Conservation (phyloP, 345 rosid species). For the Nasturtium officinale region DNA sequence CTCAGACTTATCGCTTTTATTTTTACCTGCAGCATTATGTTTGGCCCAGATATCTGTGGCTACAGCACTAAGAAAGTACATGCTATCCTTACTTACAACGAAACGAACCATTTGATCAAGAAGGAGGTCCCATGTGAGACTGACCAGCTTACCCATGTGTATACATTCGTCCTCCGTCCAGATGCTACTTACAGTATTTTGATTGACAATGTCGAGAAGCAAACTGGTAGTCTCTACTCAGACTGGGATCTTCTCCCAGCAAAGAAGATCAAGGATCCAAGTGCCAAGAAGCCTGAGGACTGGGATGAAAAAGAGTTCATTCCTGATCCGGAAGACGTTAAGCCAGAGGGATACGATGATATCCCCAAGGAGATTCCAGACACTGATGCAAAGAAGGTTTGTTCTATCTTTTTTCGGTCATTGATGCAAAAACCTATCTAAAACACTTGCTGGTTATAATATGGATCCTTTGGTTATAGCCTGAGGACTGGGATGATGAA, state of each 20-base stretch:
- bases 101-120: slow-evolving; percentile 80
- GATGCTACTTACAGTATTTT: slow-evolving; percentile 96
- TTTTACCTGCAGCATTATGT: slow-evolving; percentile 80
- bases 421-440: too few relatives aligned
- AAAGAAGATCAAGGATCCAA: slow-evolving; percentile 92
- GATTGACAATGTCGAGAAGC: slow-evolving; percentile 93
- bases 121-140: slow-evolving; percentile 99
- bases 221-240: slow-evolving; percentile 83
- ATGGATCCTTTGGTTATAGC: too few relatives aligned
- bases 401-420: too few relatives aligned
- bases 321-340: slow-evolving; percentile 89
- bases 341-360: slow-evolving; percentile 98
- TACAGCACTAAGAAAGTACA: slow-evolving; percentile 97
- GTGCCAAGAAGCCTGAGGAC: slow-evolving; percentile 98
- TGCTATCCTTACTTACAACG: slow-evolving; percentile 88
- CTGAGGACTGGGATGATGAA: slow-evolving; percentile 99
- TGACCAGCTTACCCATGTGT: slow-evolving; percentile 94
- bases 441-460: too few relatives aligned
- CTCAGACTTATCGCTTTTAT: neutral
- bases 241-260: slow-evolving; percentile 97
- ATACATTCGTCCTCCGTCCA: slow-evolving; percentile 84
- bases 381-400: slow-evolving; percentile 89
- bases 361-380: slow-evolving; percentile 91
- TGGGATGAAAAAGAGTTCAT: slow-evolving; percentile 95
- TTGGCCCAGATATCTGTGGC: slow-evolving; percentile 99